phyloP scores from a whole-genome alignment of 768 basidiomycete genomes.

The Tylopilus subfusipes region DNA sequence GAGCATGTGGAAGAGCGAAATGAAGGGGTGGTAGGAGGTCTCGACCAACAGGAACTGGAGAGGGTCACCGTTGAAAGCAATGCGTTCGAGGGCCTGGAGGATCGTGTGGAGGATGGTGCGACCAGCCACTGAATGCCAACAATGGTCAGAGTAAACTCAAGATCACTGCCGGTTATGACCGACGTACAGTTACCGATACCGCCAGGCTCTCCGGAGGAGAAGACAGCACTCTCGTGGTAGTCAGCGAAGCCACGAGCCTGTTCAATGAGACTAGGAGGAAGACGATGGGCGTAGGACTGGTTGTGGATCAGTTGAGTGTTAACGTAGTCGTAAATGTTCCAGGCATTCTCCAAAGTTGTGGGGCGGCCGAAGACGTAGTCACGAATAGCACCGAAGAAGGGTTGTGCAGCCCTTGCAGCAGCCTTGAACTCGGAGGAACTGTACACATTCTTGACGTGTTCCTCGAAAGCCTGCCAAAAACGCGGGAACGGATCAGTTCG shows the following conservation, averaged over 20 bases:
- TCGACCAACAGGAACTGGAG: conserved; percentile 75
- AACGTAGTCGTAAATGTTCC: conserved; percentile 79
- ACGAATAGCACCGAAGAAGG: conserved; percentile 63
- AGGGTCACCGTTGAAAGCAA: conserved; percentile 76
- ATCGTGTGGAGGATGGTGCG: conserved; percentile 74
- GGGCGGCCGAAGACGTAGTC: conserved; percentile 73
- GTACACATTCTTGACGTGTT: conserved; percentile 60
- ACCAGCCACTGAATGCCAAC: conserved; percentile 60
- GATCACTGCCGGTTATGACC: neutral
- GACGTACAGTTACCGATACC: conserved; percentile 78
- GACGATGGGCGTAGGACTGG: conserved; percentile 72
- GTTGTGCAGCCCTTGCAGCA: conserved; percentile 49
- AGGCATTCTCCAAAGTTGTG: conserved; percentile 65
- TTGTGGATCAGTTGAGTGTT: conserved; percentile 77
- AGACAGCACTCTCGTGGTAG: conserved; percentile 76
- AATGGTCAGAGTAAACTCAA: conserved; percentile 6
- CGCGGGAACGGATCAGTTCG: conserved; percentile 12
- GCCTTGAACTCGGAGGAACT: conserved; percentile 64
- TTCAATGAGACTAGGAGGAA: conserved; percentile 74
- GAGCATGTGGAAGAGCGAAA: conserved; percentile 80
- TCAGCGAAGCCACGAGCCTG: conserved; percentile 74
- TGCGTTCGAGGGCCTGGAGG: conserved; percentile 66
- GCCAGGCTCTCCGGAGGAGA: conserved; percentile 56
- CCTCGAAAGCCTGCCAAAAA: conserved; percentile 52
- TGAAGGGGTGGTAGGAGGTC: conserved; percentile 88